Percentiles rank a stretch among this genome's conserved stretches.
phyloP scores from a whole-genome alignment of 2,329 filamentous ascomycete species.

The Fusarium bactridioides region DNA sequence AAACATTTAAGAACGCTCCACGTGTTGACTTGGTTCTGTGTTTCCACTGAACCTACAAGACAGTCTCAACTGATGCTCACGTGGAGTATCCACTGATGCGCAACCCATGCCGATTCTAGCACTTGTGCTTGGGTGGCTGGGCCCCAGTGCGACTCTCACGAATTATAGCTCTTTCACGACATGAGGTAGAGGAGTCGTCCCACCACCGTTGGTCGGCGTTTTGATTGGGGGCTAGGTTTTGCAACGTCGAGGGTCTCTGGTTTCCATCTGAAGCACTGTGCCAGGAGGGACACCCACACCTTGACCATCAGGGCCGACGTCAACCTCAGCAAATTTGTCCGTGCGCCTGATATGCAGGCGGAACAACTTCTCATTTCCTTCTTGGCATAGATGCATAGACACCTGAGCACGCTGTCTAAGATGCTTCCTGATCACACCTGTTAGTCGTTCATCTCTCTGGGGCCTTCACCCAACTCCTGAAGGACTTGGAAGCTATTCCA shows the following conservation, averaged over 20 bases:
- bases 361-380: conserved; percentile 37
- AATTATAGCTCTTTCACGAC: conserved; percentile 35
- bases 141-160: conserved; percentile 34
- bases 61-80: conserved; percentile 39
- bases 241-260: conserved; percentile 22
- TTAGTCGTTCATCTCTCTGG: neutral
- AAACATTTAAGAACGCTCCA: conserved; percentile 40
- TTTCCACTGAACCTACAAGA: conserved; percentile 36
- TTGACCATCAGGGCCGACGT: conserved; percentile 28
- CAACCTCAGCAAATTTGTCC: conserved; percentile 31
- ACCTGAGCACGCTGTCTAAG: neutral
- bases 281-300: conserved; percentile 25
- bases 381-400: conserved; percentile 35
- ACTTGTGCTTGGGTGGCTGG: conserved; percentile 37
- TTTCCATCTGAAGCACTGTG: conserved; percentile 29
- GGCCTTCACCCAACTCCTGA: neutral
- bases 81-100: conserved; percentile 45
- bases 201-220: conserved; percentile 26
- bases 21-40: conserved; percentile 41
- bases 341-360: conserved; percentile 32
- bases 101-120: conserved; percentile 40
- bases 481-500: neutral
- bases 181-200: conserved; percentile 33
- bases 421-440: neutral
- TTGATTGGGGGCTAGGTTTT: conserved; percentile 13